Base-by-base conservation (phyloP, 1,284 basidiomycete genomes). In the Phylloboletellus chloephorus region DNA sequence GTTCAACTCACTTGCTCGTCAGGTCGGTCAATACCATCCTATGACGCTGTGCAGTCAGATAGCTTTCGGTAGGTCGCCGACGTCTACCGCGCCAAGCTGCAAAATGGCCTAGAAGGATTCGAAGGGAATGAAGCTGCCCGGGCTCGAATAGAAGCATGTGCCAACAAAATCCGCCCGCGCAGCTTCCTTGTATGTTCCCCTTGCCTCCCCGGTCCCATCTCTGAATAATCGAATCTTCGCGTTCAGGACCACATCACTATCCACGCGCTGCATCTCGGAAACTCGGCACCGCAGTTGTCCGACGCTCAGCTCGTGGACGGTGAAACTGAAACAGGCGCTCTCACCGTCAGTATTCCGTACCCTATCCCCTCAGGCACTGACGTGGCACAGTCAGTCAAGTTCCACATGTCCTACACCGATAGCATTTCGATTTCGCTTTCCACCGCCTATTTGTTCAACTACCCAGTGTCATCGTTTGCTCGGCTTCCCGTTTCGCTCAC, bases 401-500 rank as follows among this genome's bases (percentile, higher is more conserved):
- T 84, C 44, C 79, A 79, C 53, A 67, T 85, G 53, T 67, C 68
- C 20, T 90, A 90, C 55, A 72, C 69, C 6, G 87, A 89, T 56
- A 75, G 73, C 6, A 48, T 85, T 31, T 88, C 86, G 2, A 64
- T 88, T 25, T 85, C 86, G 1, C 68, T 90, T 17, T 88, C 87
- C 22, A 89, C 87, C 1, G 82, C 85, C 16, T 83, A 86, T 52
- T 65, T 89, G 17, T 85, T 89, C 65, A 88, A 89, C 58, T 88
- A 89, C 53, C 87, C 86, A 10, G 78, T 81, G 63, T 64, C 80
- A 2, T 79, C 79, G 4, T 90, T 90, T 55, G 87, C 85, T 6
- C 79, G 85, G 24, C 73, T 90, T 26, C 86, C 86, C 4, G 76
- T 90, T 38, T 85, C 83, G 16, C 67, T 89, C 33, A 84, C 84